Evolutionary conservation across 192 early-diverging fungal species (phyloP), one percentile per base, ranked within the genome.

Genomic region (Backusella macrospora): DNA sequence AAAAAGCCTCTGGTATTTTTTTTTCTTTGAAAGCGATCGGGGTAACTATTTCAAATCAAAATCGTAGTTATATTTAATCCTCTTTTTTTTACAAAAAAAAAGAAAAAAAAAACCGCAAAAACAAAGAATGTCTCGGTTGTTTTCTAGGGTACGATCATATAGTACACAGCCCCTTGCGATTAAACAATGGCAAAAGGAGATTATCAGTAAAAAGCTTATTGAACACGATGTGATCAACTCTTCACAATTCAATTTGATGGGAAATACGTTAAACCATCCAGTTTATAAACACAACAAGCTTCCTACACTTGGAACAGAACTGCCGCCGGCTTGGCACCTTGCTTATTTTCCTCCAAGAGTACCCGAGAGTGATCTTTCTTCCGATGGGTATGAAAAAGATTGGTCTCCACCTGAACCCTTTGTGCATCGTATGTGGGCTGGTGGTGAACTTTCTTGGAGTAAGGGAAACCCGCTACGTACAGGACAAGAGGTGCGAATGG

Each of bases 391-490:
- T 75, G 90, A 93, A 68, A 85, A 85, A 62, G 86, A 84, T 13
- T 90, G 90, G 70, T 83, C 87, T 0, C 96, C 96, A 4, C 96
- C 96, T 0, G 81, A 75, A 21, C 92, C 93, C 0, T 96, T 89
- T 73, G 68, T 83, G 15, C 88, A 88, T 47, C 89, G 96, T 9
- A 92, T 98, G 90, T 98, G 96, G 96, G 94, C 91, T 12, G 95
- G 96, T 15, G 95, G 92, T 9, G 76, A 84, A 23, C 81, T 94
- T 14, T 82, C 84, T 45, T 92, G 86, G 73, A 87, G 81, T 48
- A 67, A 76, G 18, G 71, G 52, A 1, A 93, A 94, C 65, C 84
- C 86, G 12, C 78, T 95, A 52, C 70, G 84, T 6, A 83, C 92
- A 13, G 91, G 91, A 15, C 80, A 92, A 49, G 62, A 86, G 1